phyloP scores from a whole-genome alignment of 129 eudicot genomes.

The Rutidosis leptorrhynchoides region DNA sequence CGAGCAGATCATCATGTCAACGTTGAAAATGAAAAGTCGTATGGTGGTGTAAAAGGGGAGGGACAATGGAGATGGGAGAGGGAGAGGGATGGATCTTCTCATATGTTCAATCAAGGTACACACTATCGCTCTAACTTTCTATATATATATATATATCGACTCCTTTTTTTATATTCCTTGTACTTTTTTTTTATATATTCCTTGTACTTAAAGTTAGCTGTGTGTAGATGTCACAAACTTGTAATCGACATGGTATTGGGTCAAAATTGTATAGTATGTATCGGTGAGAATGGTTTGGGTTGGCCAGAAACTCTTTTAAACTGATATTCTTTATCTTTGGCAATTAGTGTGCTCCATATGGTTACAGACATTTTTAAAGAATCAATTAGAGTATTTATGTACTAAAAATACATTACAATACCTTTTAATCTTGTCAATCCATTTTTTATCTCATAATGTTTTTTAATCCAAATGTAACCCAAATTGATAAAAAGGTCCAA shows the following conservation, averaged over 20 bases:
- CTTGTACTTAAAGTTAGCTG: background rate
- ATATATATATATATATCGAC: background rate
- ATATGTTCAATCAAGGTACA: slow-evolving; percentile 47
- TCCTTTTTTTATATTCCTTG: slow-evolving; percentile 12
- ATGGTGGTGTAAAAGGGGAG: slow-evolving; percentile 45
- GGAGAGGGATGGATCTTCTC: slow-evolving; percentile 61
- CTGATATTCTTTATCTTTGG: background rate
- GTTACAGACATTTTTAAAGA: background rate
- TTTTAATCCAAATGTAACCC: background rate
- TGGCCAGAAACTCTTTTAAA: background rate
- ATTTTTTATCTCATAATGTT: too few species aligned
- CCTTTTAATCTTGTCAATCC: background rate
- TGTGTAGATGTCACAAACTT: background rate
- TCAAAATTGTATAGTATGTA: background rate
- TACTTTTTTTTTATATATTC: slow-evolving; percentile 4
- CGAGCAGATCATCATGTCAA: slow-evolving; percentile 31
- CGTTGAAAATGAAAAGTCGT: slow-evolving; percentile 42
- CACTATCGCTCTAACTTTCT: slow-evolving; percentile 4
- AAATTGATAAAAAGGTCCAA: background rate
- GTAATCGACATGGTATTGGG: background rate
- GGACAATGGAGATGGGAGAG: slow-evolving; percentile 64
- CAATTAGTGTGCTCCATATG: background rate
- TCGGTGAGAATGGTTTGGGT: background rate
- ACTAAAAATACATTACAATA: background rate
- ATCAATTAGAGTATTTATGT: background rate